A percentile compares a stretch with the other conserved stretches of the same genome.
phyloP scores from a whole-genome alignment of 495 filamentous ascomycete species.

The Penicillium roqueforti region DNA sequence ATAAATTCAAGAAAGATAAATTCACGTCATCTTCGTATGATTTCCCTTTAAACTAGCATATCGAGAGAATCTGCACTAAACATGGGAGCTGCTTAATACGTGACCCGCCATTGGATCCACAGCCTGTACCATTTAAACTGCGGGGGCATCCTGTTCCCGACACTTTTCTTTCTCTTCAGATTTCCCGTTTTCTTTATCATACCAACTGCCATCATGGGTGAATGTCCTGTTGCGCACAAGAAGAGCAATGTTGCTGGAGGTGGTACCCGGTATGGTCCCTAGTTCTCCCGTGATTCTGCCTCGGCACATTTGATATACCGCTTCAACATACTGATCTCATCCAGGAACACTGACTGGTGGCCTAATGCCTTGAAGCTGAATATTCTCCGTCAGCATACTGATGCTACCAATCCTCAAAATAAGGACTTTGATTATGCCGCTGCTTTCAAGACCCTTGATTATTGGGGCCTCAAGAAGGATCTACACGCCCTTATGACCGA shows the following conservation, averaged over 20 bases:
- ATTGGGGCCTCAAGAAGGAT: constrained; percentile 67
- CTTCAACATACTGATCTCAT: background rate
- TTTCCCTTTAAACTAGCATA: background rate
- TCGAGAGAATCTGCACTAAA: background rate
- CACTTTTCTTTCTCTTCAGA: background rate
- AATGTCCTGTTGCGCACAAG: constrained; percentile 48
- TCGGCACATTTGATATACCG: background rate
- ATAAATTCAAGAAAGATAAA: background rate
- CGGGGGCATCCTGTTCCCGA: background rate
- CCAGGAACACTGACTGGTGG: constrained; percentile 63
- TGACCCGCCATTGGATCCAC: constrained; percentile 3
- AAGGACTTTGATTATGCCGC: constrained; percentile 63
- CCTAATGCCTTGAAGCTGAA: constrained; percentile 58
- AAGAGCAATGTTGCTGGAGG: constrained; percentile 54
- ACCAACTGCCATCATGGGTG: constrained; percentile 20
- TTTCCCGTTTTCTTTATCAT: background rate
- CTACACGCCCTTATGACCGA: constrained; percentile 63
- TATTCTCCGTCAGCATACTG: constrained; percentile 67
- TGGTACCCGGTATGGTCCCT: constrained; percentile 42
- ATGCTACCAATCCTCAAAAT: constrained; percentile 53
- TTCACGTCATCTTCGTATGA: background rate
- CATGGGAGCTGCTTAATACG: constrained; percentile 4
- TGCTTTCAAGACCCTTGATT: constrained; percentile 68
- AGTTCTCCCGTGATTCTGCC: background rate
- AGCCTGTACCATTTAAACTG: constrained; percentile 6